Evolutionary conservation across 805 yeast genomes (phyloP), one percentile per base, ranked within the genome.

Genomic region (Pichia paraexigua): DNA sequence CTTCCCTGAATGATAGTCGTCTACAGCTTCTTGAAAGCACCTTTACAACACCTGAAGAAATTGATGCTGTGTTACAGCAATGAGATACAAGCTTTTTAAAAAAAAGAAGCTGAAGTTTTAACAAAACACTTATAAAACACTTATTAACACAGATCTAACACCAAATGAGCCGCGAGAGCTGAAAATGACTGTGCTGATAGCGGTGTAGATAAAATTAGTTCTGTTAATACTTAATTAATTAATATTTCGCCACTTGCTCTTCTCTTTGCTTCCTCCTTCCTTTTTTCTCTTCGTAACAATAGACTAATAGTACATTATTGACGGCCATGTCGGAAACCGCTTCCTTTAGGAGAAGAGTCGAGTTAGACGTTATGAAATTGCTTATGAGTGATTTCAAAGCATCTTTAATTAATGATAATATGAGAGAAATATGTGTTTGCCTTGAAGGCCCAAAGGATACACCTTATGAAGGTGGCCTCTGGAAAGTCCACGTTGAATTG

Each of bases 321-420:
- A 11, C 20, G 3, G 17, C 20, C 20, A 35, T 35, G 39, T 35
- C 39, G 11, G 39, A 17, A 35, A 8, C 39, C 11, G 9, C 39
- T 35, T 35, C 39, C 27, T 79, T 86, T 8, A 85, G 86, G 35
- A 83, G 89, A 64, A 77, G 95, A 46, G 91, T 94, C 58, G 97
- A 91, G 64, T 87, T 94, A 28, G 99, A 92, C 67, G 97, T 92
- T 45, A 90, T 88, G 96, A 94, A 91, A 67, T 75, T 92, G 78
- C 66, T 92, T 69, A 90, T 89, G 96, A 87, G 96, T 70, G 91
- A 88, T 68, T 92, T 83, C 65, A 92, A 90, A 52, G 98, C 92
- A 20, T 78, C 82, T 12, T 74, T 92, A 48, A 80, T 87, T 42
- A 39, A 51, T 21, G 83, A 90, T 57, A 83, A 76, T 67, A 79